A percentile compares a stretch with the other conserved stretches of the same genome.
Evolutionary conservation across 2,329 filamentous ascomycete species (phyloP).

Genomic region (Triangularia verruculosa): DNA sequence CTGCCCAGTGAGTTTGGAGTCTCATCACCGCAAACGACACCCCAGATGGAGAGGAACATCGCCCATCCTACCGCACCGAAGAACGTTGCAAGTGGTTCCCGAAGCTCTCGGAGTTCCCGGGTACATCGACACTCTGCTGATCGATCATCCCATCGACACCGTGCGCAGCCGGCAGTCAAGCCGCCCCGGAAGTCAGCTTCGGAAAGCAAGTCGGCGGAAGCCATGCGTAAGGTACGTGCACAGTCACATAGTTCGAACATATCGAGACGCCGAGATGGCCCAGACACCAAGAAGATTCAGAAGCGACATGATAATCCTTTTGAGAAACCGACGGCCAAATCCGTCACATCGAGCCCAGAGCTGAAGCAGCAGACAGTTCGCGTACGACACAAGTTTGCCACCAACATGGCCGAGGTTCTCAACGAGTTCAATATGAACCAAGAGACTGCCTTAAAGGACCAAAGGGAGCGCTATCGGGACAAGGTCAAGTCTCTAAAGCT

Average conservation of each 20-base stretch:
- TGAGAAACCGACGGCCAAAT: neutral
- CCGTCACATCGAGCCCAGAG: constrained; percentile 13
- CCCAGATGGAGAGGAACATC: neutral
- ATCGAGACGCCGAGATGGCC: constrained; percentile 12
- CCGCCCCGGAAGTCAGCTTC: constrained; percentile 1
- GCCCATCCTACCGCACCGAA: neutral
- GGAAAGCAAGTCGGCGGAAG: neutral
- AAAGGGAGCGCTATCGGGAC: constrained; percentile 21
- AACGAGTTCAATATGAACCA: constrained; percentile 25
- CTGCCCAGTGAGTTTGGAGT: neutral
- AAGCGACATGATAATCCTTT: neutral
- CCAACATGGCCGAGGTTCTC: constrained; percentile 20
- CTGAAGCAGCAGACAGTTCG: constrained; percentile 14
- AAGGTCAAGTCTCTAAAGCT: constrained; percentile 21
- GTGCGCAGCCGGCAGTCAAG: constrained; percentile 3
- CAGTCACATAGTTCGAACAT: constrained; percentile 21
- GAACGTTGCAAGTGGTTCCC: neutral
- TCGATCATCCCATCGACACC: neutral
- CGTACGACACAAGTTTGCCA: constrained; percentile 24
- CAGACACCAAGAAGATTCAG: constrained; percentile 12
- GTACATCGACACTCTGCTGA: neutral
- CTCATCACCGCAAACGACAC: neutral
- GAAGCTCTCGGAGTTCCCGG: neutral
- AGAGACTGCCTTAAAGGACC: constrained; percentile 16
- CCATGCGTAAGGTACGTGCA: constrained; percentile 11